Percentiles rank a stretch among this genome's conserved stretches.
These are phyloP conservation scores for Stipa capillata DNA, from an alignment of 176 grass and related monocot species.

Conservation along the genomic window DNA sequence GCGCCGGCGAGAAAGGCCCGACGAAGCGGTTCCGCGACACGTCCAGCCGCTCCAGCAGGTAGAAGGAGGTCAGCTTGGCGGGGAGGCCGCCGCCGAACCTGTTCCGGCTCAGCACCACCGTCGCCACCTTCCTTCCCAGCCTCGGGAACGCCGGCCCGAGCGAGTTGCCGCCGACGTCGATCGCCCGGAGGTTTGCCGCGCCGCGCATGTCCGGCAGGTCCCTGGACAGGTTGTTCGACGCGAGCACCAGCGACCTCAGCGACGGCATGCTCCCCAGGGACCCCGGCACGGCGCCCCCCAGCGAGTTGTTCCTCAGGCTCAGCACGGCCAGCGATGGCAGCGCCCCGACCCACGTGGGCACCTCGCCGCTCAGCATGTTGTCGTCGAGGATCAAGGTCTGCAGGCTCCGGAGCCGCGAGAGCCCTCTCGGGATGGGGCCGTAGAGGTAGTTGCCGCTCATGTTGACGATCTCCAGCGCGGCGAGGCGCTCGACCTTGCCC, in stretches of 20 bases:
- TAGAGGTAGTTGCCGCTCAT: conserved; percentile 78
- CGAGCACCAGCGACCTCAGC: conserved; percentile 64
- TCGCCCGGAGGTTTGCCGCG: conserved; percentile 44
- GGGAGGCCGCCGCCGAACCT: conserved; percentile 56
- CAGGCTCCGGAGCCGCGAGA: conserved; percentile 49
- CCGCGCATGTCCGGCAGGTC: conserved; percentile 65
- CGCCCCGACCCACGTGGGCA: conserved; percentile 39
- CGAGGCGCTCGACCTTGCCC: conserved; percentile 47
- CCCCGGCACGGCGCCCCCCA: conserved; percentile 49
- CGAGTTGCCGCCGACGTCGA: conserved; percentile 72
- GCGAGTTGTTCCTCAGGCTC: conserved; percentile 73
- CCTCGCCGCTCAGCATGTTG: conserved; percentile 64
- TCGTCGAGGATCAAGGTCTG: conserved; percentile 83
- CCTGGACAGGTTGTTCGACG: conserved; percentile 66
- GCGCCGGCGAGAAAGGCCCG: conserved; percentile 53
- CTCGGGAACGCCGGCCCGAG: conserved; percentile 73
- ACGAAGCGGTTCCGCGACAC: conserved; percentile 78
- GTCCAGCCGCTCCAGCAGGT: conserved; percentile 69
- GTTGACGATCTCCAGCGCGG: conserved; percentile 75
- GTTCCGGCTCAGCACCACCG: conserved; percentile 64
- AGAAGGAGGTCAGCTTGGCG: conserved; percentile 26
- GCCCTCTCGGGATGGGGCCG: conserved; percentile 46
- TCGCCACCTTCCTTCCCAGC: conserved; percentile 65
- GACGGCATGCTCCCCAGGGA: conserved; percentile 42
- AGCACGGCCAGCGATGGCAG: conserved; percentile 63